Percentiles rank a stretch among this genome's conserved stretches.
Conservation (phyloP, 106 monocot species). For the Posidonia australis region DNA sequence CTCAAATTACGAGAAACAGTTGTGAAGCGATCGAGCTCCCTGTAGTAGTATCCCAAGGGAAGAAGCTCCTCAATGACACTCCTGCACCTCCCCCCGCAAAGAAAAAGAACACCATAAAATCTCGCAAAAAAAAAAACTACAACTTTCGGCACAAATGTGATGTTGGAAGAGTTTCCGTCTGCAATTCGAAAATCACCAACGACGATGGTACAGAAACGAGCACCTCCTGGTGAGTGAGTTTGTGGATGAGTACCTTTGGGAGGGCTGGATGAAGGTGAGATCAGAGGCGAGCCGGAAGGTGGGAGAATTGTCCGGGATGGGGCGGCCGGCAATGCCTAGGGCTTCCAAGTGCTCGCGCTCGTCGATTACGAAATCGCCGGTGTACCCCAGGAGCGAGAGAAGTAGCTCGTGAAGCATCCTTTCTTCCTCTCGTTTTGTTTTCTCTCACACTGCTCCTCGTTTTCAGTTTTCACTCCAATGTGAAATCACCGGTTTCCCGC, state of each 20-base stretch:
- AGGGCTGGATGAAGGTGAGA: conserved; percentile 74
- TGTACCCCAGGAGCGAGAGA: conserved; percentile 70
- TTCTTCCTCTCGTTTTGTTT: neutral
- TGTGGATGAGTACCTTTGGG: conserved; percentile 46
- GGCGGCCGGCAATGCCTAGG: conserved; percentile 16
- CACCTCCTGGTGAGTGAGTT: neutral
- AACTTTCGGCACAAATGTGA: no score
- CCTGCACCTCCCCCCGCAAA: conserved; percentile 51
- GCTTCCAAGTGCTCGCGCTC: conserved; percentile 35
- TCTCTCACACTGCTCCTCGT: neutral
- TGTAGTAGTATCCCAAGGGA: conserved; percentile 86
- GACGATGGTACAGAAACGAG: neutral
- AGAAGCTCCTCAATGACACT: conserved; percentile 71
- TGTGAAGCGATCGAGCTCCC: conserved; percentile 76
- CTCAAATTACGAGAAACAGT: conserved; percentile 55
- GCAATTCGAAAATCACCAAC: no score
- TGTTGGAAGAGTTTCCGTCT: no score
- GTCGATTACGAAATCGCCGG: conserved; percentile 86
- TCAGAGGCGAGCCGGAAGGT: conserved; percentile 82
- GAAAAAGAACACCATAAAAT: neutral
- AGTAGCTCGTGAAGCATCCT: conserved; percentile 97
- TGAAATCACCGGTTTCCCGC: neutral
- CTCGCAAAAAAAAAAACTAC: no score
- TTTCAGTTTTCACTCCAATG: neutral
- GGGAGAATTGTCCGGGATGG: conserved; percentile 16